These are phyloP conservation scores for Coffea humblotiana DNA, from an alignment of 305 asterid species.

Conservation along the genomic window DNA sequence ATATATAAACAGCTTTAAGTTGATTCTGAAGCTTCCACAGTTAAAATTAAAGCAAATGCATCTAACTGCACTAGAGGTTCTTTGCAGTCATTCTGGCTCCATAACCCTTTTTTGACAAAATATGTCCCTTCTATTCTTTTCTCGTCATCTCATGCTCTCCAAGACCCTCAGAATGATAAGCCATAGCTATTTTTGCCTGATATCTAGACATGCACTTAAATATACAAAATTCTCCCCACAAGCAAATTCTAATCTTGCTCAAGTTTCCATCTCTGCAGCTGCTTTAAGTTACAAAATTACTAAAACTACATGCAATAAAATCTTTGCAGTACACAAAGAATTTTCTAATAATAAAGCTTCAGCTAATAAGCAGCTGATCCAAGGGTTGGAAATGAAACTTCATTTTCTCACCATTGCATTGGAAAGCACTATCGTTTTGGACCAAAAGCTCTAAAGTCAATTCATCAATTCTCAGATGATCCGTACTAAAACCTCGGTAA, in stretches of 20 bases:
- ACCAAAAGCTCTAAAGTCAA: no score
- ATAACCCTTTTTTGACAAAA: background rate
- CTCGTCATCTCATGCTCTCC: background rate
- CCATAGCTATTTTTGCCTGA: background rate
- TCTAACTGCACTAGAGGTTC: background rate
- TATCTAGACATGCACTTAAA: background rate
- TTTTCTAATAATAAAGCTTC: no score
- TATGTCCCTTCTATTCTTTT: background rate
- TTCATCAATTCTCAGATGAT: no score
- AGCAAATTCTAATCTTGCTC: background rate
- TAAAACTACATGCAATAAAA: background rate
- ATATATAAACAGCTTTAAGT: background rate
- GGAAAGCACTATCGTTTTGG: no score
- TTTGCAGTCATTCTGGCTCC: background rate
- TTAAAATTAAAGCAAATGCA: background rate
- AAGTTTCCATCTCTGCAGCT: background rate
- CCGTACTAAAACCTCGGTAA: no score
- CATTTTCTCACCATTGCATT: no score
- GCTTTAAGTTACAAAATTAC: background rate
- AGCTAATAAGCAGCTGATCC: no score
- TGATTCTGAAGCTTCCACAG: background rate
- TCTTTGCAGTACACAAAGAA: no score
- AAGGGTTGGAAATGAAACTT: no score
- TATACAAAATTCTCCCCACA: background rate
- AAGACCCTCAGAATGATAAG: background rate